Percentiles rank a stretch among this genome's conserved stretches.
These are phyloP conservation scores for Zelopaecilomyces penicillatus DNA, from an alignment of 2,329 filamentous ascomycete species.

Conservation along the genomic window DNA sequence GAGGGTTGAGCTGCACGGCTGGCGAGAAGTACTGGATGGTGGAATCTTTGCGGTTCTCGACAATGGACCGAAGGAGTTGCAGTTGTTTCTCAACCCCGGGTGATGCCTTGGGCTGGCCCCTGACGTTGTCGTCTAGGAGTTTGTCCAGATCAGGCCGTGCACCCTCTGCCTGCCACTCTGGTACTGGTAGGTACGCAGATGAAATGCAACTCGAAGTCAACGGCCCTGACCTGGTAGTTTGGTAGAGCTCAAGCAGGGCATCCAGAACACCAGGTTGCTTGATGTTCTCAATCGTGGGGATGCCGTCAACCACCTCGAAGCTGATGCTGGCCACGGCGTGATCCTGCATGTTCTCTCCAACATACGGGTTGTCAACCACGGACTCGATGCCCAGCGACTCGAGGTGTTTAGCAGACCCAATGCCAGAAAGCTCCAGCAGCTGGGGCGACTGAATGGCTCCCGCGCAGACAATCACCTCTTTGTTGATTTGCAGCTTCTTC, in stretches of 20 bases:
- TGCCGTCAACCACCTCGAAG: constrained; percentile 29
- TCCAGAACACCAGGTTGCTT: constrained; percentile 22
- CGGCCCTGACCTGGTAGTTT: constrained; percentile 22
- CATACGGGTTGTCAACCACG: constrained; percentile 26
- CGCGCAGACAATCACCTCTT: constrained; percentile 14
- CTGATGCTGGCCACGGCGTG: constrained; percentile 16
- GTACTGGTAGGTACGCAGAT: constrained; percentile 5
- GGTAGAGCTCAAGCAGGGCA: constrained; percentile 23
- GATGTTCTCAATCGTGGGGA: constrained; percentile 19
- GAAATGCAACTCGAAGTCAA: constrained; percentile 13
- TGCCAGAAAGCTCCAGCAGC: constrained; percentile 26
- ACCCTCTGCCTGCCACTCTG: constrained; percentile 1
- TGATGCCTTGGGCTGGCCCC: constrained; percentile 8
- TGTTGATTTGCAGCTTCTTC: constrained; percentile 34
- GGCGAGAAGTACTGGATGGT: constrained; percentile 25
- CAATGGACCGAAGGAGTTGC: constrained; percentile 10
- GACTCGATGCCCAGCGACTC: constrained; percentile 21
- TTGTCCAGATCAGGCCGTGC: constrained; percentile 1
- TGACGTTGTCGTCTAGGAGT: constrained; percentile 5
- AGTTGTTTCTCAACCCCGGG: background rate
- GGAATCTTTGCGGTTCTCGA: constrained; percentile 20
- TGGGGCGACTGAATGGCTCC: constrained; percentile 13
- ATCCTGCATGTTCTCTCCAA: constrained; percentile 35
- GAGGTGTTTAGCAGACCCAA: constrained; percentile 23
- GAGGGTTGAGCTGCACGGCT: constrained; percentile 19